Evolutionary conservation across 495 filamentous ascomycete species (phyloP).

Genomic region (Neurospora sp.): DNA sequence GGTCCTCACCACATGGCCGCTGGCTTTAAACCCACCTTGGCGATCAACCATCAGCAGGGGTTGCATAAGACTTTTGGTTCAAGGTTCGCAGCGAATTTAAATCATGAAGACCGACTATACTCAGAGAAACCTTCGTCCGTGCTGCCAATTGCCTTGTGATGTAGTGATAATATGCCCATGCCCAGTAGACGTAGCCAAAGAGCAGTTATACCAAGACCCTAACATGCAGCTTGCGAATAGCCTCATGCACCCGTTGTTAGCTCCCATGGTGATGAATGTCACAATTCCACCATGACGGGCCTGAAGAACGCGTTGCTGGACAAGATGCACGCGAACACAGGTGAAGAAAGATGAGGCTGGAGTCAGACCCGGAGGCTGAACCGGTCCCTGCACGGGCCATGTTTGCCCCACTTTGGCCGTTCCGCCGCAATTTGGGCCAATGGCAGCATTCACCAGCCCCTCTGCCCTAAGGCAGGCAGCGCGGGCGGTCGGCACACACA

Average conservation of each 20-base stretch:
- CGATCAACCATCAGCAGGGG: neutral
- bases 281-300: neutral
- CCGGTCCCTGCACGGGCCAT: conserved; percentile 8
- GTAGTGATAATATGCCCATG: neutral
- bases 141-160: neutral
- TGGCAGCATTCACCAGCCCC: conserved; percentile 6
- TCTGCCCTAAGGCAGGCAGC: conserved; percentile 23
- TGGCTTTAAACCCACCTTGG: neutral
- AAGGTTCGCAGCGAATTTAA: neutral
- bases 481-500: conserved; percentile 23
- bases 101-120: neutral
- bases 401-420: conserved; percentile 6
- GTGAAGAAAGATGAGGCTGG: neutral
- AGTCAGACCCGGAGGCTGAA: neutral
- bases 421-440: conserved; percentile 15
- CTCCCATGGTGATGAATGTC: neutral
- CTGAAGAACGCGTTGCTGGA: neutral
- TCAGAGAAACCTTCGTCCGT: neutral
- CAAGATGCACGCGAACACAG: neutral
- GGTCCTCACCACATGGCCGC: neutral
- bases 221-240: neutral
- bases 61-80: neutral
- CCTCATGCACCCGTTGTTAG: neutral
- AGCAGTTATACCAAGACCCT: neutral
- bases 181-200: neutral